phyloP scores from a whole-genome alignment of 805 yeast genomes.

The Candida dendrica region DNA sequence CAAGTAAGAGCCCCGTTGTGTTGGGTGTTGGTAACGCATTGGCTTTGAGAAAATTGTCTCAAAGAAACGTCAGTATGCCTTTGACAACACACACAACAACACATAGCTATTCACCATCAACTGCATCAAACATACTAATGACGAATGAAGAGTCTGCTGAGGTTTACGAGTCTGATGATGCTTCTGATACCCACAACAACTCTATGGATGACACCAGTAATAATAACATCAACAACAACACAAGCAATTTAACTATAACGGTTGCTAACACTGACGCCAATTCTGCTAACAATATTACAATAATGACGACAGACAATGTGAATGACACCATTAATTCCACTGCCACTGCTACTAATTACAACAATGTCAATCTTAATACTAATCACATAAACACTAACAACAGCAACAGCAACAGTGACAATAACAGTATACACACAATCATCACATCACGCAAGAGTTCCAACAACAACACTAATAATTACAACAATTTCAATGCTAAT shows the following conservation, averaged over 20 bases:
- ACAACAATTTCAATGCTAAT: not conserved
- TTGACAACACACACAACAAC: slow-evolving; percentile 6
- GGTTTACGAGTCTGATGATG: not conserved
- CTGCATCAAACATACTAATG: not conserved
- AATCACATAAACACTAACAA: no score
- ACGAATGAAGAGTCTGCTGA: not conserved
- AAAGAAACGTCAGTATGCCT: slow-evolving; percentile 21
- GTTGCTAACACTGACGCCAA: not conserved
- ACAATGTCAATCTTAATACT: not conserved
- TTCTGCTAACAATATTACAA: not conserved
- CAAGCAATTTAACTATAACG: no score
- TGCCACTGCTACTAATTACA: not conserved
- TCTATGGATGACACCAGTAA: not conserved
- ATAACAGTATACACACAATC: not conserved
- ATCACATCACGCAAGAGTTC: not conserved
- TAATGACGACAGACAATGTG: not conserved
- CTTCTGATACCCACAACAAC: not conserved
- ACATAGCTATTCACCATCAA: slow-evolving; percentile 11
- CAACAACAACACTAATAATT: not conserved
- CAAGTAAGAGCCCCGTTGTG: slow-evolving; percentile 7
- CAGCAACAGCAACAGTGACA: not conserved
- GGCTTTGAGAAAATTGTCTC: slow-evolving; percentile 15
- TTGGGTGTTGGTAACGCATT: slow-evolving; percentile 7
- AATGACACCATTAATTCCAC: no score
- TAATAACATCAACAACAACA: not conserved